Evolutionary conservation across 1,284 basidiomycete genomes (phyloP).

Genomic region (Sanguinoderma infundibulare): DNA sequence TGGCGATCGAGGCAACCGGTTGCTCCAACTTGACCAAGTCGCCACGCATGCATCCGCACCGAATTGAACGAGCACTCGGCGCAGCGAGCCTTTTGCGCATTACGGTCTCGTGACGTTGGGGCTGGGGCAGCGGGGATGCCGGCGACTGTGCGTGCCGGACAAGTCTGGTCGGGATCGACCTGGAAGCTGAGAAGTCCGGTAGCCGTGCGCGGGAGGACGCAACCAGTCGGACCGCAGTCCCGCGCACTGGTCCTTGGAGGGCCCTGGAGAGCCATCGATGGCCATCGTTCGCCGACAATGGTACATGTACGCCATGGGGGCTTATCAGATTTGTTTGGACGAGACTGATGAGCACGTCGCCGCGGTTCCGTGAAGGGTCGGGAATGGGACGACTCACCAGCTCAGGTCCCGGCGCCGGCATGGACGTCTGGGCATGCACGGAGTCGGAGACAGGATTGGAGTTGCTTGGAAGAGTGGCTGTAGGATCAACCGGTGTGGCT

Average conservation of each 20-base stretch:
- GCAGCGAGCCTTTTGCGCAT: not conserved
- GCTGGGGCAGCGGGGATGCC: not conserved
- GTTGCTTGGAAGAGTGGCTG: not conserved
- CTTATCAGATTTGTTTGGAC: constrained; percentile 1
- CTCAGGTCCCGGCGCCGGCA: not conserved
- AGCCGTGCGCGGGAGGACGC: not conserved
- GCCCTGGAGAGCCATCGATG: not conserved
- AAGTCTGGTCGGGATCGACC: not conserved
- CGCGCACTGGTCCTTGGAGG: not conserved
- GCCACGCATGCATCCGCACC: constrained; percentile 1
- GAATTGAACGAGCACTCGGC: not conserved
- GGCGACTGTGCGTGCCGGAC: not conserved
- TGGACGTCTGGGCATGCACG: too few relatives aligned
- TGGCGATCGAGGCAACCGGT: constrained; percentile 11
- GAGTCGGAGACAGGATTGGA: not conserved
- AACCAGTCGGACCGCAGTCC: constrained; percentile 1
- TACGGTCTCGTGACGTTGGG: not conserved
- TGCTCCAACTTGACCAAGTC: not conserved
- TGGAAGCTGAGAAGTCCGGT: not conserved
- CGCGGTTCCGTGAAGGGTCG: not conserved
- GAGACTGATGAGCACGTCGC: not conserved
- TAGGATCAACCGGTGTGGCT: not conserved
- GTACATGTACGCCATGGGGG: not conserved
- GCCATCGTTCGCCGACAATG: not conserved
- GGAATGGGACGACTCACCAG: not conserved